A percentile compares a stretch with the other conserved stretches of the same genome.
These are phyloP conservation scores for Stephania japonica DNA, from an alignment of 164 flowering plant species.

Conservation along the genomic window DNA sequence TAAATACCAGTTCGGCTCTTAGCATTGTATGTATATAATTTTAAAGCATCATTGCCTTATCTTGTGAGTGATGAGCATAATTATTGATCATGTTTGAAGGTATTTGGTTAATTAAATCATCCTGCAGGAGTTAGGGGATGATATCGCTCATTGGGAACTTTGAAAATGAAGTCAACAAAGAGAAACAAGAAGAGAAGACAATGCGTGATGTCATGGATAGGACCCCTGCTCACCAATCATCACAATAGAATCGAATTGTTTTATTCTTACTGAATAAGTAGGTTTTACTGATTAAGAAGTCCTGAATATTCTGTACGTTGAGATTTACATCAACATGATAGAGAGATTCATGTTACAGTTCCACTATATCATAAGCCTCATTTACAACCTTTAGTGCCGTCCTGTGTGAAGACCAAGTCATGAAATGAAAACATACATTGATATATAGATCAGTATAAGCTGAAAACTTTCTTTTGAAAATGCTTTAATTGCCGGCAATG, in stretches of 20 bases:
- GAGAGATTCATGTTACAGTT: not conserved
- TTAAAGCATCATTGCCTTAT: no score
- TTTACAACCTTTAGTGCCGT: slow-evolving; percentile 16
- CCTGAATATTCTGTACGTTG: not conserved
- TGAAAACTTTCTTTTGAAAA: not conserved
- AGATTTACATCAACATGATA: not conserved
- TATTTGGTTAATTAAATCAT: not conserved
- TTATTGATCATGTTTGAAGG: not conserved
- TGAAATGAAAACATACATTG: not conserved
- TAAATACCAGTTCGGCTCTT: no score
- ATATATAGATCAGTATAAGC: not conserved
- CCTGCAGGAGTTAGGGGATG: not conserved
- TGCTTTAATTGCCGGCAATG: slow-evolving; percentile 15
- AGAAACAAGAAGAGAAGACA: slow-evolving; percentile 1
- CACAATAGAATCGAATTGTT: not conserved
- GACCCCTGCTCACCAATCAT: not conserved
- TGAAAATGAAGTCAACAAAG: slow-evolving; percentile 1
- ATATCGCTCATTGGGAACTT: not conserved
- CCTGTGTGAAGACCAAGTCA: slow-evolving; percentile 16
- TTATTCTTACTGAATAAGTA: not conserved
- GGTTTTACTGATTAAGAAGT: not conserved
- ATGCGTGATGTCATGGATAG: not conserved
- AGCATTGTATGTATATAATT: no score
- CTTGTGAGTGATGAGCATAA: no score
- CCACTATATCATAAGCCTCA: not conserved